These are phyloP conservation scores for Fomitopsis pulvina DNA, from an alignment of 768 basidiomycete species.

Conservation along the genomic window DNA sequence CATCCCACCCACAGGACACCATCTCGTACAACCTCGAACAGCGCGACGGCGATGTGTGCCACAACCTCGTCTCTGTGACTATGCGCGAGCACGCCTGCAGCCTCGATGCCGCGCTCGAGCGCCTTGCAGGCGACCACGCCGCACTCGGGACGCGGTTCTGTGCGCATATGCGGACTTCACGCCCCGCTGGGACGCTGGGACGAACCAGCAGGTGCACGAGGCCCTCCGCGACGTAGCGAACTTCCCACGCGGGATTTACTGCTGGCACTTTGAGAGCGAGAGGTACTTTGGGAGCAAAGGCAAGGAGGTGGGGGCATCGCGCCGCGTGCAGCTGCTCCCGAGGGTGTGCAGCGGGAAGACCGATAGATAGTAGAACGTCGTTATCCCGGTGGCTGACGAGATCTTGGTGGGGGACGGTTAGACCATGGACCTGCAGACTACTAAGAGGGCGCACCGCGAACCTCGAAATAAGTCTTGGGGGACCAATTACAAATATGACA, in stretches of 20 bases:
- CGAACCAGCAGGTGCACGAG: neutral
- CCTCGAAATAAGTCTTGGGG: too few relatives aligned
- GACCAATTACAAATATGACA: too few relatives aligned
- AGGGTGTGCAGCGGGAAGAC: neutral
- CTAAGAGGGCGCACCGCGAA: too few relatives aligned
- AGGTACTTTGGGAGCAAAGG: conserved; percentile 2
- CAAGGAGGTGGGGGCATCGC: neutral
- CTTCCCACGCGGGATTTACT: neutral
- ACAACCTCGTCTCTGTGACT: conserved; percentile 22
- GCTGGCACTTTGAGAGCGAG: neutral
- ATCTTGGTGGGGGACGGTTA: too few relatives aligned
- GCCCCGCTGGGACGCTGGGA: neutral
- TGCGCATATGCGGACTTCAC: conserved; percentile 9
- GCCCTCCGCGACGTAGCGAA: neutral
- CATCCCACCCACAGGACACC: conserved; percentile 16
- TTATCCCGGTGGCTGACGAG: neutral
- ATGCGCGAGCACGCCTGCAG: conserved; percentile 14
- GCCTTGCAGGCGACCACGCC: conserved; percentile 1
- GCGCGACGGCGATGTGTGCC: conserved; percentile 14
- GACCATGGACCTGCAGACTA: too few relatives aligned
- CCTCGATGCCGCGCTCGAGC: conserved; percentile 11
- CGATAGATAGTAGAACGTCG: neutral
- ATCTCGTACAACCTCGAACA: conserved; percentile 26
- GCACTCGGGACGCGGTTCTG: conserved; percentile 12
- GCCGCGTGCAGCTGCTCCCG: neutral